Evolutionary conservation across 768 basidiomycete genomes (phyloP).

Genomic region (Tylopilus subfusipes): DNA sequence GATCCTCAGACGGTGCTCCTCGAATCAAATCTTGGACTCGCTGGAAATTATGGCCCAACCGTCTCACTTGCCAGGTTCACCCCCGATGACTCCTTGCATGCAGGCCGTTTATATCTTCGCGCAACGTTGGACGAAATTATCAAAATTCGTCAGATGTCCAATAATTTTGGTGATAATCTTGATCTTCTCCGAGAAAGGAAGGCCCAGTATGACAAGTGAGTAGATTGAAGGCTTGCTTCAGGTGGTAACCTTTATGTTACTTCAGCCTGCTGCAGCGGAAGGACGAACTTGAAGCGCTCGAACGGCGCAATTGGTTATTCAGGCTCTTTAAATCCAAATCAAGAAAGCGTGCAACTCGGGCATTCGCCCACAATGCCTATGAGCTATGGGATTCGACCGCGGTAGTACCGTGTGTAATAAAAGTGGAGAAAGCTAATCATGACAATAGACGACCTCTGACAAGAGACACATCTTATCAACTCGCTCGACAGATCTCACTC

Average conservation of each 20-base stretch:
- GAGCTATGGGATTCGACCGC: neutral
- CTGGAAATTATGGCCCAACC: neutral
- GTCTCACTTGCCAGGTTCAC: neutral
- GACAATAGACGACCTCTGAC: slow-evolving; percentile 4
- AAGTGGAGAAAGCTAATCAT: neutral
- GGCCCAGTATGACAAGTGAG: too few species aligned
- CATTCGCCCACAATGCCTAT: neutral
- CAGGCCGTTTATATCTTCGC: slow-evolving; percentile 2
- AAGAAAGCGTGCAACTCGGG: neutral
- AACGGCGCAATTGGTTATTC: neutral
- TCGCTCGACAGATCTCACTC: neutral
- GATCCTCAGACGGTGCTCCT: too few species aligned
- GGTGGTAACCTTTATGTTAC: too few species aligned
- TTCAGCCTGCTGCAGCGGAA: too few species aligned
- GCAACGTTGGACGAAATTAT: slow-evolving; percentile 5
- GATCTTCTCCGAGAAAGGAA: too few species aligned
- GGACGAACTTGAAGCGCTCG: neutral
- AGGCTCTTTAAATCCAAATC: neutral
- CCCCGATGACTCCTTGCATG: neutral
- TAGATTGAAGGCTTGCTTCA: too few species aligned
- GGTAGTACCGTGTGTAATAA: neutral
- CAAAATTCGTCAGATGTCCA: neutral
- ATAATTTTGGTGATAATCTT: neutral
- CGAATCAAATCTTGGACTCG: neutral
- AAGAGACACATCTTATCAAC: neutral